These are phyloP conservation scores for Nakazawaea pomicola DNA, from an alignment of 805 yeast genomes.

Conservation along the genomic window DNA sequence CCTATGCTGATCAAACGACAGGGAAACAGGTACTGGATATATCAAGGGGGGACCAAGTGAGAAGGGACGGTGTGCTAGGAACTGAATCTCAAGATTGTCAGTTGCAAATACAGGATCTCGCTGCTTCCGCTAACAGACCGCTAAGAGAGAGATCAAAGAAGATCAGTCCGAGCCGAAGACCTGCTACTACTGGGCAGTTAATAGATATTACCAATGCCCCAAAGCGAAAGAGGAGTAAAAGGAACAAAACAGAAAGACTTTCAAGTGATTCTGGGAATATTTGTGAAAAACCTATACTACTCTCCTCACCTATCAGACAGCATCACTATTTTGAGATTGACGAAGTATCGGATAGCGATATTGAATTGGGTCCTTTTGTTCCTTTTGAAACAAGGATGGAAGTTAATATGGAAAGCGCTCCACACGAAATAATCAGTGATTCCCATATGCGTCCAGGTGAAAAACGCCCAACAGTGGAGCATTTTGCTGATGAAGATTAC, in stretches of 20 bases:
- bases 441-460: no score
- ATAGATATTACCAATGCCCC: not conserved
- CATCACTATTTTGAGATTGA: not conserved
- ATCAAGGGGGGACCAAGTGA: no score
- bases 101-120: no score
- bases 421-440: no score
- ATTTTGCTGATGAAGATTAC: no score
- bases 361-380: constrained; percentile 2
- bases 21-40: no score
- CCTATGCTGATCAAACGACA: no score
- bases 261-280: not conserved
- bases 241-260: not conserved
- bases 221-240: not conserved
- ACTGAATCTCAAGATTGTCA: no score
- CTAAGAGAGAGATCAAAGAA: not conserved
- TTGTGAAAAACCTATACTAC: not conserved
- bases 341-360: constrained; percentile 9
- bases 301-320: not conserved
- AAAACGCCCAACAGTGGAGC: no score
- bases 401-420: no score
- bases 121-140: no score
- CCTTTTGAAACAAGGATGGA: not conserved
- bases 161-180: not conserved
- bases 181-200: not conserved
- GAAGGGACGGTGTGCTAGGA: no score